phyloP scores from a whole-genome alignment of 148 eudicot species.

The Salicornia ramosissima region DNA sequence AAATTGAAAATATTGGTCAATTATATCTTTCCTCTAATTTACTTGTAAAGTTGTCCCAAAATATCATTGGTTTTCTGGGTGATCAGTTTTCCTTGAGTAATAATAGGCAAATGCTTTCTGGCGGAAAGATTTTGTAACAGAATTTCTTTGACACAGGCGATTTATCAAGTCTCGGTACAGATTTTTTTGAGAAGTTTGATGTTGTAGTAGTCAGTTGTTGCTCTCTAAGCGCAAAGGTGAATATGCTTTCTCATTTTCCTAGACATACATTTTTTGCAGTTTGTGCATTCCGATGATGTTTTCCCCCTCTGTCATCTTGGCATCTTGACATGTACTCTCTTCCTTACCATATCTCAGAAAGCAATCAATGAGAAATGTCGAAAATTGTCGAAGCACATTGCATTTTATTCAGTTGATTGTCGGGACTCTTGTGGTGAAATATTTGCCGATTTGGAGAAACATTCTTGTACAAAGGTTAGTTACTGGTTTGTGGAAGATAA shows the following conservation, averaged over 20 bases:
- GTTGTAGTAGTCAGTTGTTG: constrained; percentile 69
- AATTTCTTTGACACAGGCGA: constrained; percentile 52
- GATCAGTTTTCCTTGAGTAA: background rate
- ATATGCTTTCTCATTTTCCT: background rate
- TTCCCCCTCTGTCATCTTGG: background rate
- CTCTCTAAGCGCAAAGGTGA: constrained; percentile 65
- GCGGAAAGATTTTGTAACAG: background rate
- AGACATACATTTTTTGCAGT: background rate
- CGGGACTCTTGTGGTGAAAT: constrained; percentile 93
- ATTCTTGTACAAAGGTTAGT: constrained; percentile 62
- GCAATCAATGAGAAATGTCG: constrained; percentile 76
- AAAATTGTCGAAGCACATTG: constrained; percentile 65
- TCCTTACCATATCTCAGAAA: constrained; percentile 40
- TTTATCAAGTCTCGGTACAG: constrained; percentile 45
- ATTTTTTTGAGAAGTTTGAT: constrained; percentile 78
- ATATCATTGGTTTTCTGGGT: background rate
- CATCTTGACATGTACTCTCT: background rate
- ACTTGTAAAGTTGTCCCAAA: background rate
- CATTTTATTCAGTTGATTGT: constrained; percentile 86
- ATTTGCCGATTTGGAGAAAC: constrained; percentile 81
- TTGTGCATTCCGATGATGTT: background rate
- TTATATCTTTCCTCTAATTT: background rate
- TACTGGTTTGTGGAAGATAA: background rate
- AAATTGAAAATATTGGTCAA: background rate
- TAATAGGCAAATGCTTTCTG: background rate